Base-by-base conservation (phyloP, 345 rosid genomes). In the Gossypium raimondii region DNA sequence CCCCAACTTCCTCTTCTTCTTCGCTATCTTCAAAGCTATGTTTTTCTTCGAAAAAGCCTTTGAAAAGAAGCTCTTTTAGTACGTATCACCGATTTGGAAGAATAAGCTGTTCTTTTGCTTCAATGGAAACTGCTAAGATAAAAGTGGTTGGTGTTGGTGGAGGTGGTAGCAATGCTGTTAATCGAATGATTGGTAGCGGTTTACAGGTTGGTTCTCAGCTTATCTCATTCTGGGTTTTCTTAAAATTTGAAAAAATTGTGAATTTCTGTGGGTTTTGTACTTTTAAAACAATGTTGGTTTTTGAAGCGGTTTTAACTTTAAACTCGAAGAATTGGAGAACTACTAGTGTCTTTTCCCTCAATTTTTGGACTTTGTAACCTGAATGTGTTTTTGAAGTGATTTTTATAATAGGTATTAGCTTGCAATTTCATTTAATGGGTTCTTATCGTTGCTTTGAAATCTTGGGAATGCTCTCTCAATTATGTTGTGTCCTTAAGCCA, bases 151-250 rank as follows among this genome's bases (percentile, higher is more conserved):
- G 98, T 47, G 95, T 92, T 43, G 99, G 98, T 48, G 99, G 99
- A 9, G 98, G 99, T 27, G 99, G 99, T 80, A 95, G 92, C 91
- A 95, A 95, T 89, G 98, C 99, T 75, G 92, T 95, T 72, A 92
- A 95, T 82, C 96, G 98, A 52, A 95, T 95, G 99, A 91, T 92
- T 86, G 92, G 94, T 25, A 92, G 94, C 74, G 97, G 98, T 58
- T 85, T 95, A 75, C 97, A 91, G 87, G 99, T 95, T 56, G 34
- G 75, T 44, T 62, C 77, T 52, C 52, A 51, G 48, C 6, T 68
- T 10, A 27, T 7, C 24, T 69, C 27, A 4, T 27, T 68, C 24
- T 72, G 58, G 24, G 11, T 74, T 44, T 57, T 43, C 22, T 57
- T 57, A 12, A 41, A 27, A 3, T 63, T 52, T 3, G 10, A 38